Conservation (phyloP, 108 stramenopile species). For the Pseudonitzschia pungens region DNA sequence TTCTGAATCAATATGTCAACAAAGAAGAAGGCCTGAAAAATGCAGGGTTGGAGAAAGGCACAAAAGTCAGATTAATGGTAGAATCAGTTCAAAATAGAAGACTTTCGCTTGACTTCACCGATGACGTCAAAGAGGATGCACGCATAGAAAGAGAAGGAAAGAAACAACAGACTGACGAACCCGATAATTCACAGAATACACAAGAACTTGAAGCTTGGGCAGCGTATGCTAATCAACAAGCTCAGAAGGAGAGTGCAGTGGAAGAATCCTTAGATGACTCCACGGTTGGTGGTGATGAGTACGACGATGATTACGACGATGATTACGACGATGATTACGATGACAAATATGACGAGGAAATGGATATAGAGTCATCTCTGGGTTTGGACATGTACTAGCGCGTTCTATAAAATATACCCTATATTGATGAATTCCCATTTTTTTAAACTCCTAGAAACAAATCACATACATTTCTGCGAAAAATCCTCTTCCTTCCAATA, state of each 20-base stretch:
- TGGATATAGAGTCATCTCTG: conserved; percentile 74
- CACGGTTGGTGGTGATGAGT: neutral
- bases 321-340: conserved; percentile 8
- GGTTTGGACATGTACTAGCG: conserved; percentile 70
- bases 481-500: conserved; percentile 53
- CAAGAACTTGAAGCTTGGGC: conserved; percentile 5
- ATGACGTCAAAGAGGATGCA: conserved; percentile 46
- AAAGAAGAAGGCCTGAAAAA: conserved; percentile 60
- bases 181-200: neutral
- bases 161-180: neutral
- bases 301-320: neutral
- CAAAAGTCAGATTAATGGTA: conserved; percentile 49
- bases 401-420: neutral
- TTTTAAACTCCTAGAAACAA: neutral
- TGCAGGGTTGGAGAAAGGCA: conserved; percentile 54
- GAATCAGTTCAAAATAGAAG: conserved; percentile 51
- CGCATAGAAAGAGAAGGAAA: conserved; percentile 7
- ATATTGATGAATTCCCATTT: neutral
- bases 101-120: conserved; percentile 63
- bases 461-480: conserved; percentile 31
- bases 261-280: neutral
- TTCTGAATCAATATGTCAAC: conserved; percentile 50
- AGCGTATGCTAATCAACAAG: conserved; percentile 21
- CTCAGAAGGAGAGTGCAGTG: conserved; percentile 5
- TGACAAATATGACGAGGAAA: conserved; percentile 60